A percentile compares a stretch with the other conserved stretches of the same genome.
These are phyloP conservation scores for Solanum sparsipilum DNA, from an alignment of 257 asterid species.

Conservation along the genomic window DNA sequence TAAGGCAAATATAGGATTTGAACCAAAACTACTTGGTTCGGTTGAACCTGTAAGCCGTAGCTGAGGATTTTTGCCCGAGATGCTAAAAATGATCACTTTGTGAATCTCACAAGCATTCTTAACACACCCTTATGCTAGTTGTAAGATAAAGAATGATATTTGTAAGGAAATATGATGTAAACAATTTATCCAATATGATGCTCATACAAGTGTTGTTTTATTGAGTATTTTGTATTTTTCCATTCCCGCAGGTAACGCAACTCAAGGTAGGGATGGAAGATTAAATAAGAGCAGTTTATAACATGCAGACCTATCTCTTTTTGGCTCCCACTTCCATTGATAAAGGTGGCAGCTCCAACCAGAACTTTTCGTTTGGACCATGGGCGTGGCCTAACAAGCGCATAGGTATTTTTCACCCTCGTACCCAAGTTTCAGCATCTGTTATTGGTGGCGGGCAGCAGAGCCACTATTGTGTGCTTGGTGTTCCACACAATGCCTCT, in stretches of 20 bases:
- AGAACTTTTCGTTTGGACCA: not conserved
- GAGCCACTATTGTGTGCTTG: constrained; percentile 61
- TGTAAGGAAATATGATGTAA: not conserved
- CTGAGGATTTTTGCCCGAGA: not conserved
- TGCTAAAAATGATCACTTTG: not conserved
- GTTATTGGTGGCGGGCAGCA: constrained; percentile 30
- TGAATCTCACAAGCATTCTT: not conserved
- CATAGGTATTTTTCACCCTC: not conserved
- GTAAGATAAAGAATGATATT: not conserved
- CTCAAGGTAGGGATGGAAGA: not conserved
- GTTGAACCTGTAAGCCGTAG: not conserved
- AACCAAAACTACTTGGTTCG: not conserved
- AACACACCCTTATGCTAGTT: not conserved
- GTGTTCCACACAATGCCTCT: constrained; percentile 54
- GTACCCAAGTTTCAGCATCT: constrained; percentile 15
- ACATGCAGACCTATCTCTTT: not conserved
- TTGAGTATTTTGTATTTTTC: not conserved
- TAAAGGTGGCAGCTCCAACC: not conserved
- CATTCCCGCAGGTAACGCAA: not conserved
- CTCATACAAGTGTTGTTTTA: not conserved
- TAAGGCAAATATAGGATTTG: not conserved
- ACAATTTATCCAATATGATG: not conserved
- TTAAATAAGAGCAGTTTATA: not conserved
- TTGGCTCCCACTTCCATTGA: not conserved
- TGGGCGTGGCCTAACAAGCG: not conserved